phyloP scores from a whole-genome alignment of 306 rosid species.

The Corylus heterophylla region DNA sequence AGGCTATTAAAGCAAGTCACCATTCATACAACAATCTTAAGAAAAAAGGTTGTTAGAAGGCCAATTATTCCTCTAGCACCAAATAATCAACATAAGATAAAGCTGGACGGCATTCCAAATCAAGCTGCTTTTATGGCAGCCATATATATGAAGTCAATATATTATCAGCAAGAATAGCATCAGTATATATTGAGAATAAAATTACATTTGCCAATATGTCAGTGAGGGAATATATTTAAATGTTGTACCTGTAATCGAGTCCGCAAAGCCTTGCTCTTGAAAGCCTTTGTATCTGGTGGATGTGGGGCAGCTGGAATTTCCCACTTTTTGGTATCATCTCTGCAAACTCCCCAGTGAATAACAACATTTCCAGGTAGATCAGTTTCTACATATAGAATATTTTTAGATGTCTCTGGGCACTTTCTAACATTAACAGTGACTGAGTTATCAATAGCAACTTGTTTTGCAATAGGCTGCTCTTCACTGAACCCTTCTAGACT shows the following conservation, averaged over 20 bases:
- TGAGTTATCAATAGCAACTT: slow-evolving; percentile 47
- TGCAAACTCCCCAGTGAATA: slow-evolving; percentile 95
- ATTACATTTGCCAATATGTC: not conserved
- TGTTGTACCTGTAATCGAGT: slow-evolving; percentile 67
- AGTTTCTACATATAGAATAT: slow-evolving; percentile 63
- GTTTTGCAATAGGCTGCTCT: slow-evolving; percentile 68
- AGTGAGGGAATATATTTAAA: slow-evolving; percentile 8
- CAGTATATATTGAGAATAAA: not conserved
- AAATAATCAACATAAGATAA: not conserved
- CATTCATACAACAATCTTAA: not conserved
- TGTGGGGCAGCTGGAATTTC: slow-evolving; percentile 73
- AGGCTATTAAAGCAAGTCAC: not conserved
- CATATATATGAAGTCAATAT: not conserved
- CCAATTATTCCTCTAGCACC: not conserved
- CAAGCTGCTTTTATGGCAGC: not conserved
- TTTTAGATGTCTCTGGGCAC: slow-evolving; percentile 62
- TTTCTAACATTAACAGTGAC: slow-evolving; percentile 61
- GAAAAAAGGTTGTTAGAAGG: not conserved
- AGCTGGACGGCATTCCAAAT: not conserved
- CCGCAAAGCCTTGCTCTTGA: slow-evolving; percentile 76
- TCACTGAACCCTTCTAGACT: slow-evolving; percentile 64
- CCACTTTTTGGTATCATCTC: slow-evolving; percentile 74
- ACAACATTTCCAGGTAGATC: slow-evolving; percentile 69
- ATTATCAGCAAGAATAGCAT: slow-evolving; percentile 1
- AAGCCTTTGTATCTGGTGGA: slow-evolving; percentile 69